Evolutionary conservation across 169 alveolate species (phyloP).

Genomic region (Eimeria necatrix): DNA sequence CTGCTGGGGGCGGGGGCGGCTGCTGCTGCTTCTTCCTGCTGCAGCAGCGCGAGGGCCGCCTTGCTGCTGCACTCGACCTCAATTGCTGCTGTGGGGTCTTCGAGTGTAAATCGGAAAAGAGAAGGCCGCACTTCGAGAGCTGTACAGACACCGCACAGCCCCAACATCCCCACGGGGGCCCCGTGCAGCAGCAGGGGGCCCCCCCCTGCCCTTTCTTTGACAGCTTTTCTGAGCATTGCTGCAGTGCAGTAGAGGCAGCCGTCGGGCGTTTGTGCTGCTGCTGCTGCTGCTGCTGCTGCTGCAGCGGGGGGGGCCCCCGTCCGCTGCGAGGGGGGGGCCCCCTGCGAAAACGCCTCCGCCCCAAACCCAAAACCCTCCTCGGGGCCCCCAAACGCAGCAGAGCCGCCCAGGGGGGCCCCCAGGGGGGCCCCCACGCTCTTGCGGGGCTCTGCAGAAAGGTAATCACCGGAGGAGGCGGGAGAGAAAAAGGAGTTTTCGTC

Average conservation of each 20-base stretch:
- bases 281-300: background rate
- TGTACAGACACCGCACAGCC: slow-evolving; percentile 51
- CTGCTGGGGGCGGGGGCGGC: background rate
- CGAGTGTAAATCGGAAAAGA: slow-evolving; percentile 11
- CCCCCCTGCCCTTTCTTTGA: background rate
- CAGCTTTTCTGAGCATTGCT: background rate
- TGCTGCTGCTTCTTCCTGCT: slow-evolving; percentile 3
- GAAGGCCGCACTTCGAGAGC: slow-evolving; percentile 54
- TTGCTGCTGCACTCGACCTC: slow-evolving; percentile 41
- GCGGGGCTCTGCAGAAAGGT: slow-evolving; percentile 14
- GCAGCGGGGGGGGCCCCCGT: background rate
- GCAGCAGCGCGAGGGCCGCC: background rate
- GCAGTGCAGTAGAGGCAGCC: slow-evolving; percentile 3
- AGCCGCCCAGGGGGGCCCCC: background rate
- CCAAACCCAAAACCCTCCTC: background rate
- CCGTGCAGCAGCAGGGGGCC: slow-evolving; percentile 48
- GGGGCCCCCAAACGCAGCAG: background rate
- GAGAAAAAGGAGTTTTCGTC: slow-evolving; percentile 31
- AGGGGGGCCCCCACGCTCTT: slow-evolving; percentile 17
- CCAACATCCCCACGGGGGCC: slow-evolving; percentile 28
- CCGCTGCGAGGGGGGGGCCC: background rate
- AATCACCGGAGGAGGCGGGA: background rate
- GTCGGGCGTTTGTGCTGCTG: slow-evolving; percentile 30
- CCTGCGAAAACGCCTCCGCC: background rate
- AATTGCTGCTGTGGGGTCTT: slow-evolving; percentile 31